Conservation (phyloP, 805 yeast species). For the Candida boleticola region DNA sequence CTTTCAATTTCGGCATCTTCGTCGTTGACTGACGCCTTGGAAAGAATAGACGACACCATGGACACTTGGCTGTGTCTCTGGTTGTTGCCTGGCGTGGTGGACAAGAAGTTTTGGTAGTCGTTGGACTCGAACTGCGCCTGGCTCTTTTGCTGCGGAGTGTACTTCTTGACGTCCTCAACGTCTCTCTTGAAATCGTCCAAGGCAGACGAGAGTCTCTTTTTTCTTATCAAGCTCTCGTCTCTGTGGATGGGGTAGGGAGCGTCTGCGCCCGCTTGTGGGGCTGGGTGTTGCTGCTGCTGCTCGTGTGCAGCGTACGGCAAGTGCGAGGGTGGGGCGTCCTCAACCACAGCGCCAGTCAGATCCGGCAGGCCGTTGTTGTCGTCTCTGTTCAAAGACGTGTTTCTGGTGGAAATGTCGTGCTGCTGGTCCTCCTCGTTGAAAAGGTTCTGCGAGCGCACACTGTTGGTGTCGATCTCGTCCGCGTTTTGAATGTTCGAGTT, state of each 20-base stretch:
- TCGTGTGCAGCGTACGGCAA: not conserved
- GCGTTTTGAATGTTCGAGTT: constrained; percentile 3
- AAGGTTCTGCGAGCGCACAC: not conserved
- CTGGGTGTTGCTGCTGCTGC: not conserved
- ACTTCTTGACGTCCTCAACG: constrained; percentile 20
- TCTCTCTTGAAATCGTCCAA: constrained; percentile 29
- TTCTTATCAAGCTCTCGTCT: constrained; percentile 3
- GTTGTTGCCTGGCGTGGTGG: constrained; percentile 5
- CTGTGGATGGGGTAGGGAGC: constrained; percentile 5
- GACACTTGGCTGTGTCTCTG: constrained; percentile 34
- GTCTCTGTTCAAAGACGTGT: constrained; percentile 6
- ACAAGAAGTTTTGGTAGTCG: constrained; percentile 29
- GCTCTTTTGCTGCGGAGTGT: constrained; percentile 12
- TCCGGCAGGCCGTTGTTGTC: constrained; percentile 5
- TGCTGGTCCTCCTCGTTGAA: not conserved
- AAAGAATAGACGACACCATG: constrained; percentile 41
- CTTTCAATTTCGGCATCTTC: constrained; percentile 35
- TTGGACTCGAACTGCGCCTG: constrained; percentile 12
- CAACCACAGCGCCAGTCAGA: constrained; percentile 2
- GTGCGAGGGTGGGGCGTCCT: constrained; percentile 2
- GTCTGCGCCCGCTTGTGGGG: too few species aligned
- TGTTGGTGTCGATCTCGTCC: constrained; percentile 4
- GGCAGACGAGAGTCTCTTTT: constrained; percentile 22
- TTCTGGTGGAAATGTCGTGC: constrained; percentile 2
- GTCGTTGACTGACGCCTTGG: constrained; percentile 29